These are phyloP conservation scores for Cyberlindnera mycetangii DNA, from an alignment of 805 yeast genomes.

Conservation along the genomic window DNA sequence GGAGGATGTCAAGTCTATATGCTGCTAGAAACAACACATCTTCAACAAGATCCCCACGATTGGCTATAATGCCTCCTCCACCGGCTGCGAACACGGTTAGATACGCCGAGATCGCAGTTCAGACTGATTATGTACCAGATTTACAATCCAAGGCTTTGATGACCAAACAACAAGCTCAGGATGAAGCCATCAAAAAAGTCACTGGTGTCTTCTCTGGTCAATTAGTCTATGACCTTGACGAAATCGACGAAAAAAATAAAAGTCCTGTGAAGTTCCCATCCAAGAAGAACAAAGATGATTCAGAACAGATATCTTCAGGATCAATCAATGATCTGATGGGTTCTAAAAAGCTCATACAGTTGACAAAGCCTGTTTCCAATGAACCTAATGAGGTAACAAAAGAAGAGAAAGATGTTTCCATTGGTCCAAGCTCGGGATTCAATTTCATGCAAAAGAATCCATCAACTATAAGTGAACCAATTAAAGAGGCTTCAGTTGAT, in stretches of 20 bases:
- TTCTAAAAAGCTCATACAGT: slow-evolving; percentile 20
- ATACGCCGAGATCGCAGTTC: slow-evolving; percentile 24
- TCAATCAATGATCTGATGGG: slow-evolving; percentile 19
- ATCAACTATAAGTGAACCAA: neutral
- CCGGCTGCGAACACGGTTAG: neutral
- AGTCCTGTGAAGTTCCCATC: slow-evolving; percentile 24
- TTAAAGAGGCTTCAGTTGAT: neutral
- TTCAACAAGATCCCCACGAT: slow-evolving; percentile 3
- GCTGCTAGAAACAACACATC: slow-evolving; percentile 15
- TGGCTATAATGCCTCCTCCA: slow-evolving; percentile 1
- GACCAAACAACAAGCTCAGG: slow-evolving; percentile 11
- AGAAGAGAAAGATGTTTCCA: slow-evolving; percentile 2
- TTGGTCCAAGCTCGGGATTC: slow-evolving; percentile 32
- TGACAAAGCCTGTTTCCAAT: slow-evolving; percentile 9
- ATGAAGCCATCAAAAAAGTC: slow-evolving; percentile 22
- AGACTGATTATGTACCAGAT: slow-evolving; percentile 24
- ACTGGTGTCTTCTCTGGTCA: slow-evolving; percentile 29
- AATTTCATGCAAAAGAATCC: slow-evolving; percentile 20
- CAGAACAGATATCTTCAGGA: slow-evolving; percentile 9
- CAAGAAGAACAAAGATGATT: neutral
- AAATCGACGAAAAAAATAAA: slow-evolving; percentile 17
- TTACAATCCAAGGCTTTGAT: slow-evolving; percentile 17
- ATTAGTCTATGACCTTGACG: slow-evolving; percentile 24
- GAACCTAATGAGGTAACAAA: neutral
- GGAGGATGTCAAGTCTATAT: slow-evolving; percentile 28